Percentiles rank a stretch among this genome's conserved stretches.
Evolutionary conservation across 352 stramenopile species (phyloP).

Genomic region (Pythium rishiriense): DNA sequence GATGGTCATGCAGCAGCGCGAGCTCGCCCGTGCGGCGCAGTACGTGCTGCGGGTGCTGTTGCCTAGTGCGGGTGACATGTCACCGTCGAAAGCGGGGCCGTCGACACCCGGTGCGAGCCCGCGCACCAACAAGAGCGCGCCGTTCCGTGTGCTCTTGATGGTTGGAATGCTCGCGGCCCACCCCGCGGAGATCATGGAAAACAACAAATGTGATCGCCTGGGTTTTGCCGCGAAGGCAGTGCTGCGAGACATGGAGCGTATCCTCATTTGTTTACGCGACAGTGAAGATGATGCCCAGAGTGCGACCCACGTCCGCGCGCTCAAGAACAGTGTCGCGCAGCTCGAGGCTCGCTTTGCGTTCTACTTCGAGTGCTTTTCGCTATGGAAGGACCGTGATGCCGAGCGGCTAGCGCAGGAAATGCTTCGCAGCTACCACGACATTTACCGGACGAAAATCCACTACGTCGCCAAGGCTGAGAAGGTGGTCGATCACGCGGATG

Average conservation of each 20-base stretch:
- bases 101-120: conserved; percentile 19
- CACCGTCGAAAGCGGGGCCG: conserved; percentile 9
- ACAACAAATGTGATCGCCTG: conserved; percentile 40
- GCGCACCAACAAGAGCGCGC: conserved; percentile 32
- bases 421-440: conserved; percentile 52
- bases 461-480: conserved; percentile 36
- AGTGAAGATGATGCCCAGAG: conserved; percentile 17
- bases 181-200: conserved; percentile 63
- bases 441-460: conserved; percentile 45
- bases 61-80: conserved; percentile 23
- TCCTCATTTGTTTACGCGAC: conserved; percentile 33
- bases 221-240: conserved; percentile 48
- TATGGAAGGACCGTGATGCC: conserved; percentile 62
- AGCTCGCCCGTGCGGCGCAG: conserved; percentile 53
- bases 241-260: conserved; percentile 37
- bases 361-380: conserved; percentile 65
- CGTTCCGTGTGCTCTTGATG: conserved; percentile 70
- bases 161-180: conserved; percentile 73
- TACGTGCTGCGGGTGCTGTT: conserved; percentile 56
- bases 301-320: conserved; percentile 30
- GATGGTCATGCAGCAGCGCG: conserved; percentile 54
- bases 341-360: conserved; percentile 63
- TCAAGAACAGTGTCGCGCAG: conserved; percentile 43
- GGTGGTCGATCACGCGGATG: conserved; percentile 31
- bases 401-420: conserved; percentile 54